Evolutionary conservation across 345 rosid genomes (phyloP).

Genomic region (Zanthoxylum bungeanum): DNA sequence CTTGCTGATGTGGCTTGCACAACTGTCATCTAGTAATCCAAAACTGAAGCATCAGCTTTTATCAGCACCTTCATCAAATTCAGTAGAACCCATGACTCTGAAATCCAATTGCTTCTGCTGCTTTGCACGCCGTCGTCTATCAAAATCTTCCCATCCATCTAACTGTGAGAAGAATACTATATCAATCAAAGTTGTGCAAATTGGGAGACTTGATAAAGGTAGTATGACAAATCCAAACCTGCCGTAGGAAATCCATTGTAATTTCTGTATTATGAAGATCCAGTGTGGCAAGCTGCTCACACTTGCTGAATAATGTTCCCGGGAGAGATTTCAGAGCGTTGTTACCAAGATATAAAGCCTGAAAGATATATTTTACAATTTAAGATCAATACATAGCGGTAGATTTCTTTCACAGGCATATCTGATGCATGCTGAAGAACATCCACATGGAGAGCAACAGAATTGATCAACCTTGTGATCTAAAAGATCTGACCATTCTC

Average conservation of each 20-base stretch:
- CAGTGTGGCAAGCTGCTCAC: constrained; percentile 66
- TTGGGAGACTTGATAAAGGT: background rate
- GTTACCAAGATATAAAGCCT: constrained; percentile 68
- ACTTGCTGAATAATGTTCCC: constrained; percentile 48
- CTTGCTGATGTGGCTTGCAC: background rate
- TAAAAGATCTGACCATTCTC: background rate
- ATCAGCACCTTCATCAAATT: constrained; percentile 95
- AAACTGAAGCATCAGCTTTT: constrained; percentile 42
- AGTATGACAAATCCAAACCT: constrained; percentile 44
- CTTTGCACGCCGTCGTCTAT: constrained; percentile 65
- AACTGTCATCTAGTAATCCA: background rate
- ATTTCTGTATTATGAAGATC: constrained; percentile 90
- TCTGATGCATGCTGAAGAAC: background rate
- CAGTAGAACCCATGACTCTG: constrained; percentile 55
- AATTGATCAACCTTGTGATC: background rate
- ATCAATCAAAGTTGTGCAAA: background rate
- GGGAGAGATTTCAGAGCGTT: constrained; percentile 73
- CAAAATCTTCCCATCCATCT: constrained; percentile 82
- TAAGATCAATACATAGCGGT: background rate
- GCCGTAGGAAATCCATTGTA: constrained; percentile 67
- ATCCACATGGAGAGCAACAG: background rate
- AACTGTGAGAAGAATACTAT: constrained; percentile 26
- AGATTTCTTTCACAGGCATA: background rate
- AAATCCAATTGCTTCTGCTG: constrained; percentile 94
- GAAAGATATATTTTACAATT: constrained; percentile 11